These are phyloP conservation scores for Pleoardoris graminearum DNA, from an alignment of 2,329 filamentous ascomycete species.

Conservation along the genomic window DNA sequence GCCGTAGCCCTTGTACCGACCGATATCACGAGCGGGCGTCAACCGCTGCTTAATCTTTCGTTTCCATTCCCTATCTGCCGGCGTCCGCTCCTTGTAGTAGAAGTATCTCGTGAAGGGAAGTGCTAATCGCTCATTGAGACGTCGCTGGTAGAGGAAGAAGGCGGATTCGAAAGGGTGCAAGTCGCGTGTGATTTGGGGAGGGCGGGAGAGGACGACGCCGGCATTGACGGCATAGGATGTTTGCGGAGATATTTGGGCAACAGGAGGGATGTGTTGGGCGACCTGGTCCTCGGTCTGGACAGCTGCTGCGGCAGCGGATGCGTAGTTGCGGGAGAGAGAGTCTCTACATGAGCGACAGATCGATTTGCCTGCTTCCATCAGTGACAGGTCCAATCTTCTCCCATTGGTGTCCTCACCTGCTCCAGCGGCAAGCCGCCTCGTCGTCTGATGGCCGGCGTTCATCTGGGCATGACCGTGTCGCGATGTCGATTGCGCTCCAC, in stretches of 20 bases:
- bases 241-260: constrained; percentile 45
- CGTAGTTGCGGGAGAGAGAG: constrained; percentile 44
- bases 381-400: constrained; percentile 9
- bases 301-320: constrained; percentile 42
- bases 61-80: constrained; percentile 85
- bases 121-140: constrained; percentile 87
- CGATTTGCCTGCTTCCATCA: constrained; percentile 44
- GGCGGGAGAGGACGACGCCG: constrained; percentile 82
- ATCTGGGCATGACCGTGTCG: constrained; percentile 32
- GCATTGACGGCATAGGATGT: constrained; percentile 54
- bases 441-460: constrained; percentile 51
- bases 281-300: constrained; percentile 39
- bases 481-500: constrained; percentile 18
- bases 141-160: constrained; percentile 96
- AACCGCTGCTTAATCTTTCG: constrained; percentile 77
- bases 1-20: constrained; percentile 75
- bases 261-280: constrained; percentile 38
- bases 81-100: constrained; percentile 92
- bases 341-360: constrained; percentile 53
- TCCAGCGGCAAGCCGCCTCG: constrained; percentile 48
- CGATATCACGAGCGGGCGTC: constrained; percentile 81
- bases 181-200: constrained; percentile 82
- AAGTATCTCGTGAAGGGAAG: constrained; percentile 88
- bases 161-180: constrained; percentile 87
- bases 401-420: constrained; percentile 41